A percentile compares a stretch with the other conserved stretches of the same genome.
Evolutionary conservation across 2,329 filamentous ascomycete species (phyloP).

Genomic region (Xylariaceae sp.): DNA sequence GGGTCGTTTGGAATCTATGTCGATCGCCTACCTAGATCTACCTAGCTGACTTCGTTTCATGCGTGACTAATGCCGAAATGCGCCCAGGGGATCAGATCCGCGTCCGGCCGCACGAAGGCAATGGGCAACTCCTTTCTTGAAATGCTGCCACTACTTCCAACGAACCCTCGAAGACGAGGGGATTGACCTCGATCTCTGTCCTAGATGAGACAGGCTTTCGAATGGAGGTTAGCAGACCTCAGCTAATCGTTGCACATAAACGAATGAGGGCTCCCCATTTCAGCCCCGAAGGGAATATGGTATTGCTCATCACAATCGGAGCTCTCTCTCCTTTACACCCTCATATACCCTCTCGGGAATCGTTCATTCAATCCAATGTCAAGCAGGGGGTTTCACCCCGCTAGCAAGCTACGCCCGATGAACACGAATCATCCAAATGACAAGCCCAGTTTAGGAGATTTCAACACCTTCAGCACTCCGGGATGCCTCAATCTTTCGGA

Average conservation of each 20-base stretch:
- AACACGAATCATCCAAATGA: too few species aligned
- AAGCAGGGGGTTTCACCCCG: too few species aligned
- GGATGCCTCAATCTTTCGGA: too few species aligned
- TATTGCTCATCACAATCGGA: too few species aligned
- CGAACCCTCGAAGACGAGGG: not conserved
- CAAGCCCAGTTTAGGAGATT: too few species aligned
- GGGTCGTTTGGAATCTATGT: not conserved
- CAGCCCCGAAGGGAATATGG: not conserved
- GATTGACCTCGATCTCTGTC: not conserved
- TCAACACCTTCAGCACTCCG: too few species aligned
- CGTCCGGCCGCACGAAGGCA: not conserved
- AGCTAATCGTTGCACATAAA: not conserved
- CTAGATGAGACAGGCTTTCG: not conserved
- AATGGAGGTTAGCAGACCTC: not conserved
- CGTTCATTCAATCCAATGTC: too few species aligned
- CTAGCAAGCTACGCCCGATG: too few species aligned
- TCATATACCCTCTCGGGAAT: too few species aligned
- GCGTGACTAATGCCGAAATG: not conserved
- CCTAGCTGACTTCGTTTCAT: not conserved
- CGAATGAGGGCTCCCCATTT: not conserved
- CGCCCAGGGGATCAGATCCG: not conserved
- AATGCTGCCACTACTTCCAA: too few species aligned
- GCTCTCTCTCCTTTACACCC: not conserved
- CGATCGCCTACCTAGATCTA: not conserved
- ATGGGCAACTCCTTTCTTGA: too few species aligned